Evolutionary conservation across 2,329 filamentous ascomycete species (phyloP).

Genomic region (Dothideomycetes sp.): DNA sequence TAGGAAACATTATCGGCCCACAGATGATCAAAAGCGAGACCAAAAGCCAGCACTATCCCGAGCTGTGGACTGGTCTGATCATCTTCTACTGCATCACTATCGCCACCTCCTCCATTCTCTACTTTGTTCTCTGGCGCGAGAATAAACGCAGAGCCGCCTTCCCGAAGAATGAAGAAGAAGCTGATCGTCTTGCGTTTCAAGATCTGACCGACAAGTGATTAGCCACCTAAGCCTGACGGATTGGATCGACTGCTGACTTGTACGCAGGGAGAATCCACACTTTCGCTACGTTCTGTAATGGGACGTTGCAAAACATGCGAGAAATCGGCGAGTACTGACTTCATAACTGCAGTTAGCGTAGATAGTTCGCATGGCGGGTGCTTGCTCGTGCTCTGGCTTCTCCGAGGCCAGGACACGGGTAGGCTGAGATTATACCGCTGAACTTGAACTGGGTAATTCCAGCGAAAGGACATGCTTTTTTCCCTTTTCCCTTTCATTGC

Average conservation of each 20-base stretch:
- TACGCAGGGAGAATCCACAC: slow-evolving; percentile 40
- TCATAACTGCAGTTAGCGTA: neutral
- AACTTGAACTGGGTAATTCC: neutral
- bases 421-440: neutral
- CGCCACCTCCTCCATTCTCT: slow-evolving; percentile 42
- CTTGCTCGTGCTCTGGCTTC: neutral
- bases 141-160: slow-evolving; percentile 43
- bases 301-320: neutral
- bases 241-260: no score
- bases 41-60: slow-evolving; percentile 56
- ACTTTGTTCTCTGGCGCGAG: slow-evolving; percentile 47
- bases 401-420: neutral
- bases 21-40: slow-evolving; percentile 59
- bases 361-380: neutral
- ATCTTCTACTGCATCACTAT: slow-evolving; percentile 60
- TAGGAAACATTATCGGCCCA: slow-evolving; percentile 63
- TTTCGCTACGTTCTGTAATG: slow-evolving; percentile 38
- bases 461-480: neutral
- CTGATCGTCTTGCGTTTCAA: slow-evolving; percentile 51
- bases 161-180: slow-evolving; percentile 46
- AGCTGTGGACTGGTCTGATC: slow-evolving; percentile 60
- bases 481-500: no score
- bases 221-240: neutral
- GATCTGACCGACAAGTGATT: slow-evolving; percentile 39
- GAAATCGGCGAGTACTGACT: neutral